Evolutionary conservation across 805 yeast genomes (phyloP).

Genomic region (Yarrowia osloensis): DNA sequence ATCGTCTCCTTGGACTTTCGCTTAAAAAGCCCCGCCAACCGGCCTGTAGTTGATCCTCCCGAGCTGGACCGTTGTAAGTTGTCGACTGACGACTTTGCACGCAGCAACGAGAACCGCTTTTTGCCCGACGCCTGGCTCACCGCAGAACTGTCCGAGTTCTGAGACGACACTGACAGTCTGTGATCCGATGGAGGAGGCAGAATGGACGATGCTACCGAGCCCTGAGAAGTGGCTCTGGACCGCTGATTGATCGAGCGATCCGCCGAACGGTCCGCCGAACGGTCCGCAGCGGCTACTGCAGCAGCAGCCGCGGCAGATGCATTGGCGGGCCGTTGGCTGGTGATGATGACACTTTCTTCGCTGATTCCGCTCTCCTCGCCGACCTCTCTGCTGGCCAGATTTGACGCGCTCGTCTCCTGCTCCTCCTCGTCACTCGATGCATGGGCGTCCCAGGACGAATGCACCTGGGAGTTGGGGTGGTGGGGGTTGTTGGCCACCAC

Average conservation of each 20-base stretch:
- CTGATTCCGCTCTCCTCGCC: slow-evolving; percentile 1
- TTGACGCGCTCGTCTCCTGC: not conserved
- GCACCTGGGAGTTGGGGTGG: slow-evolving; percentile 29
- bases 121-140: not conserved
- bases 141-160: slow-evolving; percentile 10
- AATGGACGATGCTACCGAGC: slow-evolving; percentile 9
- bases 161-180: slow-evolving; percentile 5
- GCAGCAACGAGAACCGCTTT: slow-evolving; percentile 9
- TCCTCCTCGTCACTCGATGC: slow-evolving; percentile 23
- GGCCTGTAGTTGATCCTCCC: not conserved
- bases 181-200: slow-evolving; percentile 2
- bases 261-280: not conserved
- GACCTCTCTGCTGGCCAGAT: not conserved
- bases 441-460: slow-evolving; percentile 24
- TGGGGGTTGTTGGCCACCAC: slow-evolving; percentile 14
- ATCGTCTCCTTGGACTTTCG: slow-evolving; percentile 26
- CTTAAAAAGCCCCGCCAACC: slow-evolving; percentile 16
- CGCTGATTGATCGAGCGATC: not conserved
- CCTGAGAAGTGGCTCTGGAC: slow-evolving; percentile 2
- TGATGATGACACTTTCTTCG: slow-evolving; percentile 15
- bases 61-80: slow-evolving; percentile 1
- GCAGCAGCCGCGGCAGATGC: slow-evolving; percentile 11
- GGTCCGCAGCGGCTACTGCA: not conserved
- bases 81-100: slow-evolving; percentile 25
- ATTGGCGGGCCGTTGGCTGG: slow-evolving; percentile 9